These are phyloP conservation scores for Quercus rubra DNA, from an alignment of 306 rosid genomes.

Conservation along the genomic window DNA sequence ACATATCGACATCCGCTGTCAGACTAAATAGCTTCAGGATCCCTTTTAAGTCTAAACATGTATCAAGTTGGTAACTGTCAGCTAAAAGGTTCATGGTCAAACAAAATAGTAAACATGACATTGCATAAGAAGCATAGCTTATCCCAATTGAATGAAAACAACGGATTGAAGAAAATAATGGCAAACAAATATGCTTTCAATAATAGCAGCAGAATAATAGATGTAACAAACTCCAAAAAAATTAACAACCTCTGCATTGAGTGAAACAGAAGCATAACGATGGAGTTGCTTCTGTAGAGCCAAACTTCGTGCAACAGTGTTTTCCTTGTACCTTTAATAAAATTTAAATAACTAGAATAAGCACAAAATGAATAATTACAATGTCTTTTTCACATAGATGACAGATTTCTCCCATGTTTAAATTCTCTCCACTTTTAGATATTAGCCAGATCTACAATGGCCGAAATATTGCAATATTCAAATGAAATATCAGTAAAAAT, in stretches of 20 bases:
- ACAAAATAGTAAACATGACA: background rate
- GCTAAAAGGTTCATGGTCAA: background rate
- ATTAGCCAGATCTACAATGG: no score
- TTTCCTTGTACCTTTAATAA: conserved; percentile 69
- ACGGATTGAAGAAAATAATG: background rate
- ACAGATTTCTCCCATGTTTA: background rate
- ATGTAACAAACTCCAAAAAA: conserved; percentile 1
- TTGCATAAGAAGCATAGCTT: background rate
- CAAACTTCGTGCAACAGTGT: conserved; percentile 46
- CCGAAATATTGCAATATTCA: no score
- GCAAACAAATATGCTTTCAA: background rate
- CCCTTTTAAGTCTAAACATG: background rate
- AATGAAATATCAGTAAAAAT: no score
- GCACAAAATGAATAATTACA: conserved; percentile 17
- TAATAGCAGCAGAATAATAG: background rate
- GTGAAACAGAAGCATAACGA: conserved; percentile 75
- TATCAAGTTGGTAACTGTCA: background rate
- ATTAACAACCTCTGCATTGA: conserved; percentile 62
- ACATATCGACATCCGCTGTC: background rate
- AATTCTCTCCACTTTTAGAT: background rate
- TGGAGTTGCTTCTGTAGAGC: conserved; percentile 70
- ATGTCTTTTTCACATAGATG: background rate
- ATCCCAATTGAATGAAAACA: background rate
- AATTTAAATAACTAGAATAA: conserved; percentile 21
- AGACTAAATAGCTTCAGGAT: background rate